These are phyloP conservation scores for Boletus smithii DNA, from an alignment of 1,284 basidiomycete species.

Conservation along the genomic window DNA sequence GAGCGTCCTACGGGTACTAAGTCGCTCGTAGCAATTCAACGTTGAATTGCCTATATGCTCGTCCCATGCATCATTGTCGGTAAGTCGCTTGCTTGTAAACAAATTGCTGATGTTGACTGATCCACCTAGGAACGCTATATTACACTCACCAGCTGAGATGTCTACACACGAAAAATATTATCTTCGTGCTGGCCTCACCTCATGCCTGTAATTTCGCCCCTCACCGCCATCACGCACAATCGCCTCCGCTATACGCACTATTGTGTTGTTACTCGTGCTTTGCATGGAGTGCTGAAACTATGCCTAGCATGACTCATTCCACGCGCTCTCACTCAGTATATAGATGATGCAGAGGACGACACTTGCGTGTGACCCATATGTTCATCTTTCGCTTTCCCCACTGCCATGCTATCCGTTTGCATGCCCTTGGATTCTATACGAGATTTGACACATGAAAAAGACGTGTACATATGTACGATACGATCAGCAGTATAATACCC, in stretches of 20 bases:
- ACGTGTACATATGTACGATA: constrained; percentile 34
- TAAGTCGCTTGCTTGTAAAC: constrained; percentile 9
- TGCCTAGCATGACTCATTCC: not conserved
- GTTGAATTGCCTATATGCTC: constrained; percentile 6
- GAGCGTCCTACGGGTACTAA: constrained; percentile 36
- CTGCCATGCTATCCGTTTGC: constrained; percentile 17
- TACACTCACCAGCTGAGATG: constrained; percentile 16
- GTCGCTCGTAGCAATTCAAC: not conserved
- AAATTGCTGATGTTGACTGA: constrained; percentile 1
- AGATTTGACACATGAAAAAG: constrained; percentile 15
- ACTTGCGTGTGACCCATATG: constrained; percentile 21
- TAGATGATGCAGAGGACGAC: constrained; percentile 23
- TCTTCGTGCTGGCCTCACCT: constrained; percentile 19
- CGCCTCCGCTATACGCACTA: constrained; percentile 7
- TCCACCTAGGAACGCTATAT: constrained; percentile 14
- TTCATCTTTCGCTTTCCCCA: constrained; percentile 17
- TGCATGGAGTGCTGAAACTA: constrained; percentile 4
- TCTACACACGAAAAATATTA: constrained; percentile 20
- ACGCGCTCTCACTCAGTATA: constrained; percentile 13
- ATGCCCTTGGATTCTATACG: constrained; percentile 20
- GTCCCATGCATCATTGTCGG: constrained; percentile 15
- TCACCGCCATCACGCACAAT: constrained; percentile 12
- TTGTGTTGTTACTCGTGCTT: constrained; percentile 16
- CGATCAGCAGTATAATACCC: constrained; percentile 28
- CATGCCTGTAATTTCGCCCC: constrained; percentile 19